Percentiles rank a stretch among this genome's conserved stretches.
phyloP scores from a whole-genome alignment of 2,329 filamentous ascomycete genomes.

The Talaromyces sp. region DNA sequence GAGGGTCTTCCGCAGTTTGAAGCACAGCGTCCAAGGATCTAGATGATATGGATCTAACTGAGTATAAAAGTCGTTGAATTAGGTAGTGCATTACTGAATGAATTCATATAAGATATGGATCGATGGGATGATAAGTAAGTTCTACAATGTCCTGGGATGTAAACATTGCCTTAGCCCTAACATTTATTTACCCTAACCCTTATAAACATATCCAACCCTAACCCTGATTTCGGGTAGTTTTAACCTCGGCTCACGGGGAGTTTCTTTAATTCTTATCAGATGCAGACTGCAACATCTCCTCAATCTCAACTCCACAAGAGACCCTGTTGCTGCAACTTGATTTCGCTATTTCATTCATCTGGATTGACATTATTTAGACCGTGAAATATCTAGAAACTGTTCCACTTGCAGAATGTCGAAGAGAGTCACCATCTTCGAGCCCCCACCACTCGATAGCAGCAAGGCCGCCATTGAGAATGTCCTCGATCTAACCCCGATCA shows the following conservation, averaged over 20 bases:
- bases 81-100: too few species aligned
- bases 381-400: background rate
- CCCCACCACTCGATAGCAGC: constrained; percentile 65
- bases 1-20: background rate
- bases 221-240: background rate
- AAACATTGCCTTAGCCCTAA: background rate
- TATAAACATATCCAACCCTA: too few species aligned
- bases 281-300: background rate
- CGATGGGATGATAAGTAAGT: too few species aligned
- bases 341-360: background rate
- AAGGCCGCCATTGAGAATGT: constrained; percentile 84
- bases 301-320: background rate
- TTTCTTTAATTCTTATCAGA: background rate
- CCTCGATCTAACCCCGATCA: constrained; percentile 75
- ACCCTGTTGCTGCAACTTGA: background rate
- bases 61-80: background rate
- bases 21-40: background rate
- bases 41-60: background rate
- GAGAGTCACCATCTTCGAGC: constrained; percentile 62
- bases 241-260: constrained; percentile 1
- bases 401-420: constrained; percentile 13
- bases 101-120: too few species aligned
- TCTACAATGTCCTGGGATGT: background rate
- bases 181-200: too few species aligned
- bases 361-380: too few species aligned